phyloP scores from a whole-genome alignment of 2,329 filamentous ascomycete genomes.

The Hypoxylon sp. region DNA sequence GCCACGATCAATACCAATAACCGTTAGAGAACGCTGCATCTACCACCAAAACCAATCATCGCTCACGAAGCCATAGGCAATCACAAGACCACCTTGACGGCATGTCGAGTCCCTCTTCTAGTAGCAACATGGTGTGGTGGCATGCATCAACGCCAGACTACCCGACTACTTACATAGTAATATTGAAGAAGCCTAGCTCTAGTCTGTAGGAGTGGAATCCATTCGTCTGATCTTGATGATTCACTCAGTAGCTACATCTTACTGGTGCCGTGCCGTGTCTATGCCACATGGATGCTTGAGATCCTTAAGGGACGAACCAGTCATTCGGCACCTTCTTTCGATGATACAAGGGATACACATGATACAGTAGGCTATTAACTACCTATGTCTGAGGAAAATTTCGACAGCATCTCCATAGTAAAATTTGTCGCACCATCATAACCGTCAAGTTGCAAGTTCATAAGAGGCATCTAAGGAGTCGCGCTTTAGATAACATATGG shows the following conservation, averaged over 20 bases:
- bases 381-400: constrained; percentile 13
- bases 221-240: constrained; percentile 14
- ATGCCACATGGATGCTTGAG: constrained; percentile 29
- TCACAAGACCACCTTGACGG: constrained; percentile 26
- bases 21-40: too few relatives aligned
- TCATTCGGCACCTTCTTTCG: constrained; percentile 21
- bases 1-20: constrained; percentile 9
- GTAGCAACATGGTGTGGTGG: constrained; percentile 35
- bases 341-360: constrained; percentile 24
- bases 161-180: constrained; percentile 7
- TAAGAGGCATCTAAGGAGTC: background rate
- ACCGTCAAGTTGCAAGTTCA: background rate
- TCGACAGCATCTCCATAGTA: constrained; percentile 7
- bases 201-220: constrained; percentile 31
- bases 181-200: background rate
- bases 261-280: constrained; percentile 9
- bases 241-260: constrained; percentile 9
- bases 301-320: constrained; percentile 23
- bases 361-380: constrained; percentile 20
- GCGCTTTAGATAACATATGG: background rate
- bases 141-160: constrained; percentile 31
- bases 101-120: constrained; percentile 19
- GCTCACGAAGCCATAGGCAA: too few relatives aligned
- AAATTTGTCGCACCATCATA: constrained; percentile 20
- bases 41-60: too few relatives aligned